Percentiles rank a stretch among this genome's conserved stretches.
Evolutionary conservation across 495 filamentous ascomycete species (phyloP).

Genomic region (Aspergillus sparsus): DNA sequence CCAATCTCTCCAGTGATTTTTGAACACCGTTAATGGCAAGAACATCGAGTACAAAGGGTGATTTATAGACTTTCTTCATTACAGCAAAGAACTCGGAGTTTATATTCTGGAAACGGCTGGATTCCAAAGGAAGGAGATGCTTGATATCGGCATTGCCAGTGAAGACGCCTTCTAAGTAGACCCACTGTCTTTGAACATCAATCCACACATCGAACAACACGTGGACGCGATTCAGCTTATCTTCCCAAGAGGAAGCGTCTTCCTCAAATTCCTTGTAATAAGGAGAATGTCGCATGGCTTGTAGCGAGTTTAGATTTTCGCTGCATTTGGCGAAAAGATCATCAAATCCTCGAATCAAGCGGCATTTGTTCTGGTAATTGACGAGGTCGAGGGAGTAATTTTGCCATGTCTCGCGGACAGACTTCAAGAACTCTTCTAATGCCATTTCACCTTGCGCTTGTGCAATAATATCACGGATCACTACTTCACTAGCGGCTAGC

Average conservation of each 20-base stretch:
- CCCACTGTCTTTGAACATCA: constrained; percentile 98
- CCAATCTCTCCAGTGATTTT: constrained; percentile 90
- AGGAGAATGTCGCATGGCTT: constrained; percentile 97
- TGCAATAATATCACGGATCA: constrained; percentile 87
- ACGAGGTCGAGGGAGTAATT: constrained; percentile 92
- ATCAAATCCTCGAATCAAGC: constrained; percentile 96
- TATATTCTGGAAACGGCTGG: constrained; percentile 96
- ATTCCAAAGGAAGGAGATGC: constrained; percentile 93
- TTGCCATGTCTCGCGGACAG: constrained; percentile 95
- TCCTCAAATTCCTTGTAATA: constrained; percentile 99
- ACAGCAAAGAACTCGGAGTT: constrained; percentile 97
- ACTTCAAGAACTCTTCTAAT: constrained; percentile 94
- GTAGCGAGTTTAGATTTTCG: constrained; percentile 94
- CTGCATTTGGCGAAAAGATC: constrained; percentile 98
- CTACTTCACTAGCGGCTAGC: constrained; percentile 76
- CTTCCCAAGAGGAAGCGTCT: constrained; percentile 94
- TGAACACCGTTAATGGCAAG: constrained; percentile 93
- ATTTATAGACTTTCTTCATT: constrained; percentile 98
- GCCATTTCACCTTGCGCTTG: constrained; percentile 99
- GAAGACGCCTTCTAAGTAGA: constrained; percentile 98
- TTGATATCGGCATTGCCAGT: constrained; percentile 99
- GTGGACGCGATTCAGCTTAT: constrained; percentile 95
- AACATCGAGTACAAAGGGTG: constrained; percentile 90
- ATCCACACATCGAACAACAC: constrained; percentile 99
- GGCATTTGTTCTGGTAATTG: constrained; percentile 96